Evolutionary conservation across 75 land plant species (phyloP).

Genomic region (Pinus taeda): DNA sequence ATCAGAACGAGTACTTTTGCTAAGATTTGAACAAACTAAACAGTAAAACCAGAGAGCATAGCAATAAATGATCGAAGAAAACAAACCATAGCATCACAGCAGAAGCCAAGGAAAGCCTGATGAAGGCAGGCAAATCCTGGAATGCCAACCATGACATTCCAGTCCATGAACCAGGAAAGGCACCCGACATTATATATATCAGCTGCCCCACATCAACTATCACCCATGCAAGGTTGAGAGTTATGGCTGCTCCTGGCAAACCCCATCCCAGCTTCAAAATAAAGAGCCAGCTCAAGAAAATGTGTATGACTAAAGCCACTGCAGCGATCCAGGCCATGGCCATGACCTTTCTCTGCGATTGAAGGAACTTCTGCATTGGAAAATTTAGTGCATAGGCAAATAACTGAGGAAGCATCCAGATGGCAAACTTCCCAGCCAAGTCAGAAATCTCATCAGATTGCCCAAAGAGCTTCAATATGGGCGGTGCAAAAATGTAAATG

Average conservation of each 20-base stretch:
- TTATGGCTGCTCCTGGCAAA: conserved; percentile 21
- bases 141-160: conserved; percentile 24
- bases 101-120: conserved; percentile 19
- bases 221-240: conserved; percentile 19
- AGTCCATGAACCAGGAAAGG: conserved; percentile 16
- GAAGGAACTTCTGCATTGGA: conserved; percentile 54
- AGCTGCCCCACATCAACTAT: conserved; percentile 18
- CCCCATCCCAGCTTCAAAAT: conserved; percentile 21
- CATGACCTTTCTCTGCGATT: conserved; percentile 22
- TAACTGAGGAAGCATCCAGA: conserved; percentile 65
- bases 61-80: neutral
- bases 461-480: conserved; percentile 50
- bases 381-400: conserved; percentile 65
- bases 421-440: conserved; percentile 50
- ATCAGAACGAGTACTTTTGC: neutral
- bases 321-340: conserved; percentile 26
- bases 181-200: conserved; percentile 8
- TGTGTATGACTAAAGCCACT: conserved; percentile 12
- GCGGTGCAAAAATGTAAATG: conserved; percentile 51
- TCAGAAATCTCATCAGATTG: conserved; percentile 54
- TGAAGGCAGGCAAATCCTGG: conserved; percentile 5
- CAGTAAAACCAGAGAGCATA: too few species aligned
- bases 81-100: conserved; percentile 26
- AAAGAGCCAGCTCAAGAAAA: conserved; percentile 25
- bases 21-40: too few species aligned